phyloP scores from a whole-genome alignment of 768 basidiomycete species.

The Leccinum sublutescens region DNA sequence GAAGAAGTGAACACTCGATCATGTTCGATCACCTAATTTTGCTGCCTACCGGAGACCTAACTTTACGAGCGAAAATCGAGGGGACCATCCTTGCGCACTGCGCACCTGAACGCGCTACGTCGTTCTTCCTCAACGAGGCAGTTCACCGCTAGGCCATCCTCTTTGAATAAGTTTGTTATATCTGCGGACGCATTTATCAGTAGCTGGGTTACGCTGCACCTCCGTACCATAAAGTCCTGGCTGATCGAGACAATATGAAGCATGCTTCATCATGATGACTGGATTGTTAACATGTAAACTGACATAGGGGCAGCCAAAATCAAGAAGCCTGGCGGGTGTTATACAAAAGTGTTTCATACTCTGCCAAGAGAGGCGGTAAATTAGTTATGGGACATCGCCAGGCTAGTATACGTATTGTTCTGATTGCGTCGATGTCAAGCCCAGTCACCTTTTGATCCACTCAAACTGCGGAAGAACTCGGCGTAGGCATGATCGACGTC shows the following conservation, averaged over 20 bases:
- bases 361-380: background rate
- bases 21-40: background rate
- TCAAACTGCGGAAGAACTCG: slow-evolving; percentile 83
- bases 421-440: slow-evolving; percentile 7
- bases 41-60: background rate
- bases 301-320: background rate
- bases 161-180: background rate
- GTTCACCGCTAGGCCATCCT: background rate
- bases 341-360: background rate
- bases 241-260: background rate
- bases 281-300: background rate
- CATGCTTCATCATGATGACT: background rate
- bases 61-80: background rate
- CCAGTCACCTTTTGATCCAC: slow-evolving; percentile 36
- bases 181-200: background rate
- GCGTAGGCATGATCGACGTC: slow-evolving; percentile 97
- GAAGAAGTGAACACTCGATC: background rate
- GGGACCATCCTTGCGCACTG: background rate
- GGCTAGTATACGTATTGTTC: background rate
- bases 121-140: background rate
- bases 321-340: background rate
- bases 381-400: background rate
- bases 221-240: background rate
- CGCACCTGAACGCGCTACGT: background rate
- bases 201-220: background rate